Evolutionary conservation across 2,329 filamentous ascomycete species (phyloP).

Genomic region (Sporothrix brasiliensis): DNA sequence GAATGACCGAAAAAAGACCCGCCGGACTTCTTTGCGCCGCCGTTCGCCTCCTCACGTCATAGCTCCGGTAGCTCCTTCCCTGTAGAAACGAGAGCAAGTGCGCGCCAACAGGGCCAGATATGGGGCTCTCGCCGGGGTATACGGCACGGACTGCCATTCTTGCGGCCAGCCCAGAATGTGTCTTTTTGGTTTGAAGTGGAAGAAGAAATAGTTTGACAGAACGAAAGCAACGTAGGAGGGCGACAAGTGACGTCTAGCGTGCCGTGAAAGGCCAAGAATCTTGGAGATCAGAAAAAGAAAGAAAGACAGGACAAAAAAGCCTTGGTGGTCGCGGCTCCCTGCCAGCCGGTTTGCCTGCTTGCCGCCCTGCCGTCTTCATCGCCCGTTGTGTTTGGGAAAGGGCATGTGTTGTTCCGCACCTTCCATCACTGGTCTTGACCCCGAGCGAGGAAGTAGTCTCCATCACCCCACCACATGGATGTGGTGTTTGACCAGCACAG

Average conservation of each 20-base stretch:
- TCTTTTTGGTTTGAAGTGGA: background rate
- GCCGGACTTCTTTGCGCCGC: background rate
- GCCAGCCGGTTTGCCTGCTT: background rate
- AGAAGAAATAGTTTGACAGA: background rate
- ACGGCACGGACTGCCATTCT: background rate
- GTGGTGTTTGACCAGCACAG: background rate
- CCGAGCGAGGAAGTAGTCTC: background rate
- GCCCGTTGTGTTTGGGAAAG: background rate
- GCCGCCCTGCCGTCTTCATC: background rate
- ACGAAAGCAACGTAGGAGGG: background rate
- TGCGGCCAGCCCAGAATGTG: background rate
- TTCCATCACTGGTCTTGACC: background rate
- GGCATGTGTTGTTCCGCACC: constrained; percentile 5
- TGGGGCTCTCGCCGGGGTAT: constrained; percentile 11
- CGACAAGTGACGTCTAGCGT: background rate
- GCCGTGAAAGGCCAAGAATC: background rate
- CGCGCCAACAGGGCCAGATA: background rate
- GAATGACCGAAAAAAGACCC: constrained; percentile 2
- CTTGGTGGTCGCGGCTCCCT: no score
- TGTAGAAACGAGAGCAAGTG: background rate
- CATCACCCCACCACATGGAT: constrained; percentile 7
- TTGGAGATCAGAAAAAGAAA: no score
- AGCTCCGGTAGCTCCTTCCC: constrained; percentile 20
- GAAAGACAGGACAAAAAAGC: background rate
- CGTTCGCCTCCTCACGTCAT: background rate